Percentiles rank a stretch among this genome's conserved stretches.
phyloP scores from a whole-genome alignment of 257 asterid species.

The Ilex asprella region DNA sequence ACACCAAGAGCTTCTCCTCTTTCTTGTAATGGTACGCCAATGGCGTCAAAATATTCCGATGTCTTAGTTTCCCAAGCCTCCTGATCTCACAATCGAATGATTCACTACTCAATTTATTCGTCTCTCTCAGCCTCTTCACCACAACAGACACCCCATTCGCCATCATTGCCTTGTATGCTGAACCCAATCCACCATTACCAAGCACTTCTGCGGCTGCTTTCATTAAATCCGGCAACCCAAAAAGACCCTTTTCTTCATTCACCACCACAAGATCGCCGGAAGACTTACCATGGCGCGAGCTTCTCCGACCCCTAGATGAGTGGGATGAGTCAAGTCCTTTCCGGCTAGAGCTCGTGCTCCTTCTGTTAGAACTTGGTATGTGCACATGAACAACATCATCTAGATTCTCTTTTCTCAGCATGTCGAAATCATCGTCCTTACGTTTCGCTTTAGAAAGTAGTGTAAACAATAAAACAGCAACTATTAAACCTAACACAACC shows the following conservation, averaged over 20 bases:
- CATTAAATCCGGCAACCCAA: conserved; percentile 83
- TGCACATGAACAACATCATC: conserved; percentile 43
- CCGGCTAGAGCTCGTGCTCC: conserved; percentile 26
- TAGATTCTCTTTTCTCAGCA: conserved; percentile 40
- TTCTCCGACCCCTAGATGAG: conserved; percentile 31
- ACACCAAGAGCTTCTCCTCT: conserved; percentile 75
- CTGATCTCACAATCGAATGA: conserved; percentile 61
- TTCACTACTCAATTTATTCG: conserved; percentile 67
- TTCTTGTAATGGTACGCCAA: conserved; percentile 68
- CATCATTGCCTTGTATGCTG: conserved; percentile 77
- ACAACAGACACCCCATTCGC: conserved; percentile 62
- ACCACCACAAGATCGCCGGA: conserved; percentile 53
- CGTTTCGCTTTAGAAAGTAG: conserved; percentile 35
- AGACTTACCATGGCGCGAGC: conserved; percentile 18
- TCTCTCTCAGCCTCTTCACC: conserved; percentile 75
- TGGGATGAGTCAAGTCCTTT: conserved; percentile 20
- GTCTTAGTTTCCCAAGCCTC: conserved; percentile 51
- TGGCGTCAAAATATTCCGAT: conserved; percentile 53
- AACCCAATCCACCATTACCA: conserved; percentile 80
- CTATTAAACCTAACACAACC: conserved; percentile 50
- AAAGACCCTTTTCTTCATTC: conserved; percentile 57
- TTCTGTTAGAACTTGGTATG: conserved; percentile 23
- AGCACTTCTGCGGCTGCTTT: conserved; percentile 96
- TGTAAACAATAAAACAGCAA: conserved; percentile 36
- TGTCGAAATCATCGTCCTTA: conserved; percentile 30